Base-by-base conservation (phyloP, 2,329 filamentous ascomycete species). In the Pseudopithomyces chartarum region DNA sequence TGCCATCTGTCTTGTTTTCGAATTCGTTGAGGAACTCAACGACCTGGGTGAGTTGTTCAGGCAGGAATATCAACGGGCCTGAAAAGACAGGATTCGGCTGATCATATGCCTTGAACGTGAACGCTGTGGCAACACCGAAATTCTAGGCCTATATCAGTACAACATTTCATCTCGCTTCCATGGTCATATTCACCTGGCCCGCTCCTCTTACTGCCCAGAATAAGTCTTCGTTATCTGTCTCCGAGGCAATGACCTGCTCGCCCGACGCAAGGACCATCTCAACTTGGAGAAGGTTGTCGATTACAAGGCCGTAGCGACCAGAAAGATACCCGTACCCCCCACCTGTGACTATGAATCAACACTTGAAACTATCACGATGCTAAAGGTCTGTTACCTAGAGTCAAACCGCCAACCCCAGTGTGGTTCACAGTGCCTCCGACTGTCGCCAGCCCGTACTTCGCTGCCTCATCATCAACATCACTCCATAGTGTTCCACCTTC, bases 391-490 rank as follows among this genome's bases (percentile, higher is more conserved):
- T 29, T 29, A 29, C 26, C 26, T 68, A 75, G 56, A 1, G 70
- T 74, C 13, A 88, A 73, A 0, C 84, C 86, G 2, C 84, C 85
- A 6, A 88, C 82, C 6, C 86, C 86, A 1, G 85, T 88, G 60
- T 87, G 83, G 40, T 84, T 84, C 10, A 88, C 84, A 0, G 85
- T 87, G 2, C 86, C 86, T 8, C 85, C 85, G 0, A 87, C 83
- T 1, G 84, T 84, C 2, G 84, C 85, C 2, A 88, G 78, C 0
- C 79, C 79, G 62, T 84, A 73, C 46, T 79, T 70, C 50, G 76
- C 81, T 0, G 80, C 80, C 0, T 80, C 80, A 6, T 76, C 70
- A 60, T 87, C 84, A 12, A 87, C 80, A 62, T 86, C 81, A 53
- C 73, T 74, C 83, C 84, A 86, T 2, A 78, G 65, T 42, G 80